Base-by-base conservation (phyloP, 768 basidiomycete genomes). In the Termitomyces sp. region DNA sequence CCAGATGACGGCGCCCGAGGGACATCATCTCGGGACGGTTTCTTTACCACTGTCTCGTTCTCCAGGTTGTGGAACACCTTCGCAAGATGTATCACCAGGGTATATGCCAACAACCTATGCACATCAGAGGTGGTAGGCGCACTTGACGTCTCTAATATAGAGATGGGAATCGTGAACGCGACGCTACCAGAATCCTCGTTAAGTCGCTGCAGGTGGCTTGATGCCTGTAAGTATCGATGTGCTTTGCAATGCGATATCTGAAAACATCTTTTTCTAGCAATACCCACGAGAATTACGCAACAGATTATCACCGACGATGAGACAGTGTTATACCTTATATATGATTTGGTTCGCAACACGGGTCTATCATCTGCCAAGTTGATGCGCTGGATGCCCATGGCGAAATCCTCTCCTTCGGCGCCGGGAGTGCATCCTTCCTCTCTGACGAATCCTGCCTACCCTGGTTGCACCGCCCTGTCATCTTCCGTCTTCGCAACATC, bases 141-240 rank as follows among this genome's bases (percentile, higher is more conserved):
- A 30, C 75, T 88, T 54, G 78, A 82, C 28, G 69, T 81, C 32
- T 72, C 77, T 61, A 73, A 73, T 57, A 76, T 76, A 59, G 76
- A 79, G 53, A 68, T 80, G 60, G 79, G 82, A 53, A 77, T 73
- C 44, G 76, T 81, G 2, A 78, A 81, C 61, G 80, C 82, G 53
- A 69, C 78, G 56, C 74, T 91, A 49, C 88, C 90, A 44, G 87
- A 90, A 59, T 88, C 88, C 22, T 70, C 76, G 16, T 73, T 92
- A 50, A 82, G 69, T 65, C 76, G 82, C 58, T 88, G 88, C 70
- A 80, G 86, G 58, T 88, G 87, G 88, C 75, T 87, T 61, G 85
- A 87, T 67, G 70, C 79, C 60, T 72, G 88, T 90, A 66, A 69
- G 87, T 79, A 54, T 46, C 48, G 56, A 58, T 24, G 61, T 36